phyloP scores from a whole-genome alignment of 345 rosid species.

The Euphorbia lathyris region DNA sequence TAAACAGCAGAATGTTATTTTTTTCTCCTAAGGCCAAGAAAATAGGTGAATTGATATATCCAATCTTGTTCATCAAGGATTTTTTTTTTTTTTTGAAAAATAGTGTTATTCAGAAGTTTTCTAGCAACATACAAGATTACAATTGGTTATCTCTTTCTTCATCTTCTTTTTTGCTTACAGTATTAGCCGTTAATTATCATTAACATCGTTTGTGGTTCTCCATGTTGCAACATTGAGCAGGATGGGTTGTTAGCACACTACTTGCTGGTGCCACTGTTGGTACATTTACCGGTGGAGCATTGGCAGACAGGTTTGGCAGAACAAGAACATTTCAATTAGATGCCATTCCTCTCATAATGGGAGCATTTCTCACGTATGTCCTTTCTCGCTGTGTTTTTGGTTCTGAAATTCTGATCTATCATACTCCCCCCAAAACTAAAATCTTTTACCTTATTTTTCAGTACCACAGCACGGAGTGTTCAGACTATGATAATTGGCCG shows the following conservation, averaged over 20 bases:
- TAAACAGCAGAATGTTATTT: background rate
- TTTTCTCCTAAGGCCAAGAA: background rate
- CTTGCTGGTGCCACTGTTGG: slow-evolving; percentile 98
- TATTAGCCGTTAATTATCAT: background rate
- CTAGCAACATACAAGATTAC: background rate
- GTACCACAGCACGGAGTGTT: slow-evolving; percentile 86
- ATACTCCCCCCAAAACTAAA: slow-evolving; percentile 14
- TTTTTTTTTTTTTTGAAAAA: background rate
- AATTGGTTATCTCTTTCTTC: background rate
- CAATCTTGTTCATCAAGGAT: no score
- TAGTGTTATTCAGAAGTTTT: background rate
- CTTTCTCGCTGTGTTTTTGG: slow-evolving; percentile 8
- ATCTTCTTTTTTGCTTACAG: background rate
- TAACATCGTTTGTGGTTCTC: slow-evolving; percentile 14
- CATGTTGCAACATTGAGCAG: slow-evolving; percentile 39
- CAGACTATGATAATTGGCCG: slow-evolving; percentile 97
- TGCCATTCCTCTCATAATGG: slow-evolving; percentile 86
- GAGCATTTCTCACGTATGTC: slow-evolving; percentile 76
- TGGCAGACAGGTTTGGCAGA: slow-evolving; percentile 96
- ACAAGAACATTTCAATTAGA: slow-evolving; percentile 87
- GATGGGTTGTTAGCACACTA: slow-evolving; percentile 94
- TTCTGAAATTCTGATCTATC: slow-evolving; percentile 2
- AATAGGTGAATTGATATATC: background rate
- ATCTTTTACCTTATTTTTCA: slow-evolving; percentile 29
- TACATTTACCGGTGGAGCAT: slow-evolving; percentile 88